Conservation (phyloP, 768 basidiomycete genomes). For the Tulasnella sp. region DNA sequence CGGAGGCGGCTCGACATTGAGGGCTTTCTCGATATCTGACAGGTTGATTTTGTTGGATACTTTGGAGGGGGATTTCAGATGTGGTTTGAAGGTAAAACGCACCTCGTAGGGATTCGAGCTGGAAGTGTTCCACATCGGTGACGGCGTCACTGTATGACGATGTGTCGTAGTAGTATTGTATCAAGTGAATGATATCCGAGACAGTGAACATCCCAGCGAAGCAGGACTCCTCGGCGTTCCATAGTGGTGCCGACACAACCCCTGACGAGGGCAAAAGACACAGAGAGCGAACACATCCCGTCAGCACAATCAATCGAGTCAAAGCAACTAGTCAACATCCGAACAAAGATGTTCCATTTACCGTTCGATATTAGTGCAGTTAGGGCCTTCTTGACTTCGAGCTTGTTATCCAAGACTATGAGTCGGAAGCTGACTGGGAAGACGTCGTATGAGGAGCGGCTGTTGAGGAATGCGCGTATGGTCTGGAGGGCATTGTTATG, state of each 20-base stretch:
- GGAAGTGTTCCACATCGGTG: slow-evolving; percentile 85
- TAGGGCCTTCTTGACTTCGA: slow-evolving; percentile 91
- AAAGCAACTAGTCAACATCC: neutral
- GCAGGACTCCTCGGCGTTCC: slow-evolving; percentile 87
- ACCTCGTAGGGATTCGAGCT: slow-evolving; percentile 84
- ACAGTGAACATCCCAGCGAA: slow-evolving; percentile 99
- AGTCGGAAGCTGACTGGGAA: slow-evolving; percentile 94
- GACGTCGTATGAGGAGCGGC: slow-evolving; percentile 85
- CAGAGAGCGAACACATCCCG: slow-evolving; percentile 1
- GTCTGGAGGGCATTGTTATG: slow-evolving; percentile 30
- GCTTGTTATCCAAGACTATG: slow-evolving; percentile 91
- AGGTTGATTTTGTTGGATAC: neutral
- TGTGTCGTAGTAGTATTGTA: slow-evolving; percentile 91
- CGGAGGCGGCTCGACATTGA: slow-evolving; percentile 87
- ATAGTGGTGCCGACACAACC: slow-evolving; percentile 94
- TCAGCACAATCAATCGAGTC: neutral
- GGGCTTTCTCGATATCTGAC: slow-evolving; percentile 83
- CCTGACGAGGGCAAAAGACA: slow-evolving; percentile 36
- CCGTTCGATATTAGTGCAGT: slow-evolving; percentile 65
- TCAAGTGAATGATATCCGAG: slow-evolving; percentile 97
- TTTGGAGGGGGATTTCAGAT: no score
- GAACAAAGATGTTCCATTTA: slow-evolving; percentile 23
- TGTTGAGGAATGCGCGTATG: slow-evolving; percentile 74
- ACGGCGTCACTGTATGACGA: slow-evolving; percentile 76
- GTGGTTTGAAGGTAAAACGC: slow-evolving; percentile 25